phyloP scores from a whole-genome alignment of 768 basidiomycete genomes.

The Lactifluus volemus region DNA sequence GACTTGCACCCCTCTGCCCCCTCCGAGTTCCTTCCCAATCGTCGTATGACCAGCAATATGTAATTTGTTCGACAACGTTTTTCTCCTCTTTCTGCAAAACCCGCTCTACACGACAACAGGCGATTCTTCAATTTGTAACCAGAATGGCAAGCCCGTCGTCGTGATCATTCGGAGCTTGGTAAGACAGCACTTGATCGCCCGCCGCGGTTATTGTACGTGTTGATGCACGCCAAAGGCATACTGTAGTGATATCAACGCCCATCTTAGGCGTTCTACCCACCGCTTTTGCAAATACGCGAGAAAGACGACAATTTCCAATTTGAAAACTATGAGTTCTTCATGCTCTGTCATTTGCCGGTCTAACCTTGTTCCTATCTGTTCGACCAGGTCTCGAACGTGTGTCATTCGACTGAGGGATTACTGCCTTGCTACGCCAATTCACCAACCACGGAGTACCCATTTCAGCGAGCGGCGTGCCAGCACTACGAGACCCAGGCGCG shows the following conservation, averaged over 20 bases:
- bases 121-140: no score
- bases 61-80: no score
- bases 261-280: no score
- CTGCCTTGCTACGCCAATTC: neutral
- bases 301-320: neutral
- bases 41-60: no score
- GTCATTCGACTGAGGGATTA: conserved; percentile 13
- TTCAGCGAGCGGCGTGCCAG: neutral
- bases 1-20: neutral
- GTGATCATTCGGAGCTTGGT: neutral
- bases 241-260: no score
- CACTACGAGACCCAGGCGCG: neutral
- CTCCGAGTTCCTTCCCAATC: no score
- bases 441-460: neutral
- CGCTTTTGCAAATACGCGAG: no score
- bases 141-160: no score
- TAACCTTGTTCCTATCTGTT: neutral
- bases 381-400: neutral
- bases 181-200: neutral
- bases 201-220: neutral
- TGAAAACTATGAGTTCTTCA: neutral
- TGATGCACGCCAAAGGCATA: no score
- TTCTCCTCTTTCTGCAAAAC: no score
- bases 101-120: no score
- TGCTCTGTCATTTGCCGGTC: neutral